Evolutionary conservation across 805 yeast genomes (phyloP), one percentile per base, ranked within the genome.

Genomic region (Nakazawaea siamensis): DNA sequence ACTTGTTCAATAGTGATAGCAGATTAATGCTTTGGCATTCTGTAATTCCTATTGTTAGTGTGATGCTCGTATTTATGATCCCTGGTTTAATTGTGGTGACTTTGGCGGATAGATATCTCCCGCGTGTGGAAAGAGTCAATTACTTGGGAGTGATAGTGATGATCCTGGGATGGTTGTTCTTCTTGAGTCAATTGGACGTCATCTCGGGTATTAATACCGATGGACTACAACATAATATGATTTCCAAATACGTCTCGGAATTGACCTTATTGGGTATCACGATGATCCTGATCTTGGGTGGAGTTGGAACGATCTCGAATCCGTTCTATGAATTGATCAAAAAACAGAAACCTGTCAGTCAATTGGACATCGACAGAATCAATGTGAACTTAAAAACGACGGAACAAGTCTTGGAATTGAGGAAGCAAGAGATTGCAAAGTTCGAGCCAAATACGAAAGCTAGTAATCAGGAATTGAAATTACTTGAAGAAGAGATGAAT

Each of bases 271-370:
- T 67, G 18, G 79, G 79, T 0, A 64, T 72, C 20, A 57, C 70
- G n/a, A 60, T 67, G 33, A 57, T 72, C 34, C 70, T 75, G 1
- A 42, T 67, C 1, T 51, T 72, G 14, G 69, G 73, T 9, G 78
- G 78, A 2, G 59, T 71, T 28, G 78, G 76, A 1, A 65, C 72
- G 5, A 51, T 66, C 11, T 61, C 72, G 27, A 67, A 73, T 1
- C 64, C 73, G 7, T 61, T 44, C 35, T 49, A 50, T 29, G 39
- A 44, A 7, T 49, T 43, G 31, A 28, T 48, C 29, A 48, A 50
- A 31, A 50, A 44, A 28, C 29, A 26, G 17, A 44, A 37, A 33
- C 13, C 25, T 3, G 48, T 63, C 3, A 50, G 49, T 4, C 62
- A 61, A 33, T 23, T 28, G 7, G 68, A 62, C 26, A 34, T 68